A percentile compares a stretch with the other conserved stretches of the same genome.
These are phyloP conservation scores for Boletus fagicola DNA, from an alignment of 768 basidiomycete genomes.

Conservation along the genomic window DNA sequence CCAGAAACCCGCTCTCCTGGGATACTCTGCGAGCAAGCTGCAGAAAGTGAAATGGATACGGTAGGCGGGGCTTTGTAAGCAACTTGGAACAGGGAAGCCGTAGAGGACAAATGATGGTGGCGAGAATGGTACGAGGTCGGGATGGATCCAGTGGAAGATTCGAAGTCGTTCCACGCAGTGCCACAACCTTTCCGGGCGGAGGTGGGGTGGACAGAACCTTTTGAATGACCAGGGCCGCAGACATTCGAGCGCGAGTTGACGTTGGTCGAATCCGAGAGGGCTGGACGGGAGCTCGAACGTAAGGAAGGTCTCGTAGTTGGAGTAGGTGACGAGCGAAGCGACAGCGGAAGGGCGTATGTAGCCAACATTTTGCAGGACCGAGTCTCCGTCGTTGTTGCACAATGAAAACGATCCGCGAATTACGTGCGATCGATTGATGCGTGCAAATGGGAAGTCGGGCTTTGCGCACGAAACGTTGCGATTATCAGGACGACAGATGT, in stretches of 20 bases:
- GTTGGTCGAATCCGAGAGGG: conserved; percentile 30
- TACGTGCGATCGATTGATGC: conserved; percentile 6
- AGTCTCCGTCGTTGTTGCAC: conserved; percentile 7
- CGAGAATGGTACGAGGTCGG: conserved; percentile 5
- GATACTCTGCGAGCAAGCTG: conserved; percentile 27
- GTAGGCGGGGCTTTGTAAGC: conserved; percentile 39
- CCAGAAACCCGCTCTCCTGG: background rate
- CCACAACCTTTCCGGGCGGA: conserved; percentile 14
- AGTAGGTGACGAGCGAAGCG: background rate
- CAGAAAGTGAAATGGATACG: conserved; percentile 39
- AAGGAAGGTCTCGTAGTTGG: background rate
- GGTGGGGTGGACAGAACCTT: conserved; percentile 14
- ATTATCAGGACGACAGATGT: conserved; percentile 22
- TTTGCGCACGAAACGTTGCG: conserved; percentile 19
- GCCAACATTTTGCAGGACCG: conserved; percentile 19
- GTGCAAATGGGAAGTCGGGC: conserved; percentile 11
- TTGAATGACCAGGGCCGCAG: conserved; percentile 5
- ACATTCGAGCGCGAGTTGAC: conserved; percentile 6
- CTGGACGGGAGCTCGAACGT: conserved; percentile 14
- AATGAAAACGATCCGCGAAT: conserved; percentile 7
- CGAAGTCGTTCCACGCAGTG: conserved; percentile 8
- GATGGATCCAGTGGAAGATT: background rate
- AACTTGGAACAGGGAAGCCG: conserved; percentile 20
- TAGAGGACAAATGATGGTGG: conserved; percentile 1
- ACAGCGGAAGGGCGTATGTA: conserved; percentile 7